Percentiles rank a stretch among this genome's conserved stretches.
These are phyloP conservation scores for Fusarium odoratissimum DNA, from an alignment of 2,329 filamentous ascomycete species.

Conservation along the genomic window DNA sequence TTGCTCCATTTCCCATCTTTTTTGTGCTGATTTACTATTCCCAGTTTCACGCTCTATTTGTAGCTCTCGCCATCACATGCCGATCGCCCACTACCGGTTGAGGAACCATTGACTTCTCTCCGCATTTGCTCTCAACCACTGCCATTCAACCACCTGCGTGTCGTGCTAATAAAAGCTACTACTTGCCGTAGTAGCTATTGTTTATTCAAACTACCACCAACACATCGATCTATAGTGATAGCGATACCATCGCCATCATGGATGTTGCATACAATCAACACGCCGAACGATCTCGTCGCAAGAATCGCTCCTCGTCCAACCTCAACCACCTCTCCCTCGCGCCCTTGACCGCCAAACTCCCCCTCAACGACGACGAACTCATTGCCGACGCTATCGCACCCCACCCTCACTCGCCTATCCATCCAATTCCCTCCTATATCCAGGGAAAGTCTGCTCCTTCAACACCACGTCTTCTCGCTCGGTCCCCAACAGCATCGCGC, in stretches of 20 bases:
- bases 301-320: conserved; percentile 69
- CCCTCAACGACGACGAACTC: conserved; percentile 65
- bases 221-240: not conserved
- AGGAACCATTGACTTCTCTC: conserved; percentile 28
- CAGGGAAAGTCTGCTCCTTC: conserved; percentile 72
- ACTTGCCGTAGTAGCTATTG: not conserved
- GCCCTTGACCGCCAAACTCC: conserved; percentile 72
- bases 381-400: conserved; percentile 49
- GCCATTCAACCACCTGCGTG: conserved; percentile 1
- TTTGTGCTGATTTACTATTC: conserved; percentile 12
- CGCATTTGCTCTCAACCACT: conserved; percentile 25
- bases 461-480: conserved; percentile 71
- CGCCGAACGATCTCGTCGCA: conserved; percentile 66
- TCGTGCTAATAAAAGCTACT: conserved; percentile 6
- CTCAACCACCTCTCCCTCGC: conserved; percentile 71
- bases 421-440: conserved; percentile 62
- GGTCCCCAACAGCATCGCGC: conserved; percentile 63
- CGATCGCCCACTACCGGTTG: conserved; percentile 31
- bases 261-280: conserved; percentile 72
- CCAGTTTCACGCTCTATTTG: conserved; percentile 4
- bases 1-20: conserved; percentile 2
- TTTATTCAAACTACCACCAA: not conserved
- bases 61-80: conserved; percentile 40
- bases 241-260: conserved; percentile 51
- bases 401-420: conserved; percentile 45